A percentile compares a stretch with the other conserved stretches of the same genome.
Conservation (phyloP, 2,329 filamentous ascomycete genomes). For the Microsporum canis region DNA sequence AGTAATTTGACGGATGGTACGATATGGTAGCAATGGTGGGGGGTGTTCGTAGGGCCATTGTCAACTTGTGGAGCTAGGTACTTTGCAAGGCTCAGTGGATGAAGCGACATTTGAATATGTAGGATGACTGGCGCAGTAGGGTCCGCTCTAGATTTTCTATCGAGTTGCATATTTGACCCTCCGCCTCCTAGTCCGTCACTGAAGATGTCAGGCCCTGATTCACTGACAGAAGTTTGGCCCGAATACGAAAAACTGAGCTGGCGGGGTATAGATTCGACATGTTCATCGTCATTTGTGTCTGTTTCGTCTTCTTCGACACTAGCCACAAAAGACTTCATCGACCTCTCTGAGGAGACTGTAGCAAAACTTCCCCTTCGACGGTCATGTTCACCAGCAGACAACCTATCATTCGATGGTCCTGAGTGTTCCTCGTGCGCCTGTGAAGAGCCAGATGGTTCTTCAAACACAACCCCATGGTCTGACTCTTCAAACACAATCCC, state of each 20-base stretch:
- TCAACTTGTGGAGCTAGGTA: constrained; percentile 39
- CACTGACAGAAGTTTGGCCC: constrained; percentile 27
- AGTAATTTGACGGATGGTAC: constrained; percentile 47
- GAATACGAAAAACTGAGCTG: constrained; percentile 24
- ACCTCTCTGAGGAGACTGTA: constrained; percentile 12
- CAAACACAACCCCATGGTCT: constrained; percentile 18
- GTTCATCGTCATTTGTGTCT: constrained; percentile 33
- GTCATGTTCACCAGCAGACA: background rate
- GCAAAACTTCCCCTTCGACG: background rate
- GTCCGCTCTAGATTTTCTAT: constrained; percentile 11
- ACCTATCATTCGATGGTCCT: background rate
- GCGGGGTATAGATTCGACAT: constrained; percentile 41
- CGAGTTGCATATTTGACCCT: constrained; percentile 24
- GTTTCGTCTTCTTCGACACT: constrained; percentile 7
- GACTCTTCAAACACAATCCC: constrained; percentile 35
- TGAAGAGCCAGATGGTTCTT: constrained; percentile 8
- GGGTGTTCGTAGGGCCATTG: constrained; percentile 14
- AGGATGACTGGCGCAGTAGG: constrained; percentile 35
- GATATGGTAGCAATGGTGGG: constrained; percentile 52
- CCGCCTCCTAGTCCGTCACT: constrained; percentile 31
- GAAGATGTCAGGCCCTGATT: constrained; percentile 31
- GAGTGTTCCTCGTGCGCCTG: background rate
- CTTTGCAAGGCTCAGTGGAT: constrained; percentile 50
- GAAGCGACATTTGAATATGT: constrained; percentile 58
- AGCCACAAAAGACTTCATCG: constrained; percentile 8